A percentile compares a stretch with the other conserved stretches of the same genome.
phyloP scores from a whole-genome alignment of 768 basidiomycete species.

The Rhizopogon sp. region DNA sequence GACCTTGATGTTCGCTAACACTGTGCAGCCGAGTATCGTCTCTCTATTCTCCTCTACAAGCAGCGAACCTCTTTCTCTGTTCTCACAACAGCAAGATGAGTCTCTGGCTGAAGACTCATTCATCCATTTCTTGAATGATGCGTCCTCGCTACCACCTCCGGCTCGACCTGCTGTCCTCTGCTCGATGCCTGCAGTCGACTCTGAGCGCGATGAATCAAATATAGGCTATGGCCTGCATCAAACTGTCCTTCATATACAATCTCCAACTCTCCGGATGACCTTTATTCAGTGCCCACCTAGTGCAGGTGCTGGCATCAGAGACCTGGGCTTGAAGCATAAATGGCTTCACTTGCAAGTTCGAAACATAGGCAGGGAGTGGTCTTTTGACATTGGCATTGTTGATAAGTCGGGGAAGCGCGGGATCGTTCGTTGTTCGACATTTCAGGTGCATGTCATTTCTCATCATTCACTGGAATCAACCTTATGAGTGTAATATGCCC shows the following conservation, averaged over 20 bases:
- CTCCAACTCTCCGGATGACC: constrained; percentile 63
- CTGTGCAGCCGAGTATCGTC: constrained; percentile 58
- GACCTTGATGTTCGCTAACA: constrained; percentile 47
- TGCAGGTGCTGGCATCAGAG: constrained; percentile 12
- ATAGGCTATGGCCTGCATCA: constrained; percentile 43
- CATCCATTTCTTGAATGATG: constrained; percentile 59
- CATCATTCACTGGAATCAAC: not conserved
- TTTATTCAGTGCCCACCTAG: constrained; percentile 60
- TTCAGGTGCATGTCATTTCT: constrained; percentile 53
- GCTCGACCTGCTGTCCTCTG: constrained; percentile 42
- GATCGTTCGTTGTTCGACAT: constrained; percentile 66
- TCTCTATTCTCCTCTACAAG: constrained; percentile 75
- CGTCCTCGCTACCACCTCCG: constrained; percentile 43
- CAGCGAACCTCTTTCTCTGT: constrained; percentile 56
- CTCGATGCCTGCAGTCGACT: constrained; percentile 29
- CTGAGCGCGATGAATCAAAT: constrained; percentile 26
- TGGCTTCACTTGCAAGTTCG: constrained; percentile 79
- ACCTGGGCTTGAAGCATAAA: constrained; percentile 58
- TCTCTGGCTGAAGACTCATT: constrained; percentile 58
- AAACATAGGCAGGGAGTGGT: constrained; percentile 62
- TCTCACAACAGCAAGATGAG: constrained; percentile 41
- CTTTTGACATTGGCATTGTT: constrained; percentile 70
- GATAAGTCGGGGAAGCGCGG: constrained; percentile 59
- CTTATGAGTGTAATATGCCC: not conserved
- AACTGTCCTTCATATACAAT: constrained; percentile 76